These are phyloP conservation scores for Exserohilum turcica DNA, from an alignment of 2,329 filamentous ascomycete species.

Conservation along the genomic window DNA sequence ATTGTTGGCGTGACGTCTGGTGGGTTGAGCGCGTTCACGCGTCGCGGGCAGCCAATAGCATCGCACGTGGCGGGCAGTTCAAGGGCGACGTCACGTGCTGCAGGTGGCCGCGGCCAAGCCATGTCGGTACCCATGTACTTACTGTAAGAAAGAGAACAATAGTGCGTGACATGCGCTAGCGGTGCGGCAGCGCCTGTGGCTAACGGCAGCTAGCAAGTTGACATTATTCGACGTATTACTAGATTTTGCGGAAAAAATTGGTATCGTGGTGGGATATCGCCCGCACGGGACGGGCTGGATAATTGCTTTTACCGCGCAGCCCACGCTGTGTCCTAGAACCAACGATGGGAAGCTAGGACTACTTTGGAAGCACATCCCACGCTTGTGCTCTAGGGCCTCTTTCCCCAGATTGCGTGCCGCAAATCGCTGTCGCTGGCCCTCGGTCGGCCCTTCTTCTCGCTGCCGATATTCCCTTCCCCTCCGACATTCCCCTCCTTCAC, in stretches of 20 bases:
- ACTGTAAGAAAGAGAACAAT: no score
- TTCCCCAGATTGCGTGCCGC: slow-evolving; percentile 39
- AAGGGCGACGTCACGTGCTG: slow-evolving; percentile 18
- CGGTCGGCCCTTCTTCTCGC: slow-evolving; percentile 22
- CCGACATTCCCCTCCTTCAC: slow-evolving; percentile 11
- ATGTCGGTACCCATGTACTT: slow-evolving; percentile 2
- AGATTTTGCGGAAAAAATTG: background rate
- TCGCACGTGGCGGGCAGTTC: slow-evolving; percentile 7
- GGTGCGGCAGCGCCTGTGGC: background rate
- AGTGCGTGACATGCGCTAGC: slow-evolving; percentile 4
- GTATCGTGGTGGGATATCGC: background rate
- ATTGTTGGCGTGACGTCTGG: slow-evolving; percentile 9
- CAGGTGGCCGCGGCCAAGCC: background rate
- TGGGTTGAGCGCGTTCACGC: slow-evolving; percentile 21
- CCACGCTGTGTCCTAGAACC: slow-evolving; percentile 22
- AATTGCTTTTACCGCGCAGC: slow-evolving; percentile 18
- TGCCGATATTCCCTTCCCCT: slow-evolving; percentile 6
- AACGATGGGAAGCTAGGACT: slow-evolving; percentile 25
- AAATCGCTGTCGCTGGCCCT: slow-evolving; percentile 17
- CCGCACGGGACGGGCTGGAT: slow-evolving; percentile 4
- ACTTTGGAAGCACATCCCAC: slow-evolving; percentile 34
- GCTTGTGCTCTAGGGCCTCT: slow-evolving; percentile 17
- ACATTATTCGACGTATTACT: slow-evolving; percentile 7
- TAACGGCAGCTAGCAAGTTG: slow-evolving; percentile 3
- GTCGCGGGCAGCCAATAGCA: slow-evolving; percentile 15